phyloP scores from a whole-genome alignment of 495 filamentous ascomycete species.

The Beverwykella pulmonaria region DNA sequence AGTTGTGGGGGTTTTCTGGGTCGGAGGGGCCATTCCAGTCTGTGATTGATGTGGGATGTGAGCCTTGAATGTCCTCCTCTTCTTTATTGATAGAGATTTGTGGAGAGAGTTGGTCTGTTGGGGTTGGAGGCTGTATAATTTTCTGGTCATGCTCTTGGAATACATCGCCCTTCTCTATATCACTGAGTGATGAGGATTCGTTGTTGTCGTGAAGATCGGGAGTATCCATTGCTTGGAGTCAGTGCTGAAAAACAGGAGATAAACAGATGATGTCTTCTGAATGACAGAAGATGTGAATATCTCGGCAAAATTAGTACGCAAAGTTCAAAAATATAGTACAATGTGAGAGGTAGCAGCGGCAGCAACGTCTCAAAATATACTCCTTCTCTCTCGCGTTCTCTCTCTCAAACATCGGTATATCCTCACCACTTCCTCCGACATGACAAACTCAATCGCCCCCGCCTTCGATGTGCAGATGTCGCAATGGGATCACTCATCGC shows the following conservation, averaged over 20 bases:
- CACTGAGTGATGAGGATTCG: slow-evolving; percentile 7
- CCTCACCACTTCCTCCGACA: not conserved
- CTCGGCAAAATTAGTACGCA: not conserved
- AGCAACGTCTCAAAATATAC: not conserved
- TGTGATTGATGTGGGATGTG: not conserved
- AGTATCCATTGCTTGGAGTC: not conserved
- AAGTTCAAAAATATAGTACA: not conserved
- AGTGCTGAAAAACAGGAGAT: not conserved
- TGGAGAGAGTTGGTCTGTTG: not conserved
- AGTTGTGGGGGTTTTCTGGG: slow-evolving; percentile 49
- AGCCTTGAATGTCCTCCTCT: not conserved
- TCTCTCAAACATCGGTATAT: not conserved
- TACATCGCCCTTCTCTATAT: slow-evolving; percentile 13
- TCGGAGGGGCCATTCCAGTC: slow-evolving; percentile 48
- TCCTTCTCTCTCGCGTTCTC: not conserved
- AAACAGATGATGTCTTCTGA: not conserved
- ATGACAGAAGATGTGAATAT: not conserved
- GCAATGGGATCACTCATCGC: slow-evolving; percentile 7
- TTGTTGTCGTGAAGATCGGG: not conserved
- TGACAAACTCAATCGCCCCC: not conserved
- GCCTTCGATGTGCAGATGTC: not conserved
- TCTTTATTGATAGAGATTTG: not conserved
- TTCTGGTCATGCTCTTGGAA: not conserved
- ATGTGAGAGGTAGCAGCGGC: not conserved
- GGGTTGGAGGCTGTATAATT: not conserved